Base-by-base conservation (phyloP, 1,284 basidiomycete species). In the Meira nashicola region DNA sequence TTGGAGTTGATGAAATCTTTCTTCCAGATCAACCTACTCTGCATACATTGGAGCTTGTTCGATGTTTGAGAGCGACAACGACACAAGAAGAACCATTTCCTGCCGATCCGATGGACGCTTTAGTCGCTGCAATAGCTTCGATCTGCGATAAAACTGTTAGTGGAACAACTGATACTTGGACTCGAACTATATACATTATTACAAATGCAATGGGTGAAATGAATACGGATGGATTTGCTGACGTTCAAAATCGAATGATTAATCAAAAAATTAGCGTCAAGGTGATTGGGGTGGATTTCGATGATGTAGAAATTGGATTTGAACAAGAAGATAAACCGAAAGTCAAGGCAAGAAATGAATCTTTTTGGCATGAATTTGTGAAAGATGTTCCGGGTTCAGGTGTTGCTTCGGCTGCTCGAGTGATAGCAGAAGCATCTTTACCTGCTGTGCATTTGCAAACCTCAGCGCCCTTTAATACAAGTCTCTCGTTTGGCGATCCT, bases 81-180 rank as follows among this genome's bases (percentile, higher is more conserved):
- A 49, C 54, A 9, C 51, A 64, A 10, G 62, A 67, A 11, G 52
- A 63, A 9, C 39, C 55, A 0, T 53, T 58, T 3, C 39, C 39
- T 7, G 59, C 61, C n/a, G 80, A 68, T 63, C 73, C 92, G 2
- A 83, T 95, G 52, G 90, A 92, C 67, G 91, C 87, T 1, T 79
- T 95, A 40, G 87, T 94, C 64, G 90, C 93, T 11, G 89, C 84
- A 0, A 84, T 92, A 55, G 86, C 92, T 77, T 87, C 89, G 15
- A 66, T 77, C n/a, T 64, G 66, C 37, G 66, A 62, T 6, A 48
- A 72, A 17, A 57, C 66, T 9, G 67, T 63, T 14, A 60, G 76
- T 44, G 67, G 68, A 9, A 58, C 70, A 39, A 72, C 65, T 39
- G 57, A 64, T 50, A 70, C 64, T 0, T 72, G 68, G 66, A 77